A percentile compares a stretch with the other conserved stretches of the same genome.
These are phyloP conservation scores for Trifolium pratense DNA, from an alignment of 306 rosid genomes.

Conservation along the genomic window DNA sequence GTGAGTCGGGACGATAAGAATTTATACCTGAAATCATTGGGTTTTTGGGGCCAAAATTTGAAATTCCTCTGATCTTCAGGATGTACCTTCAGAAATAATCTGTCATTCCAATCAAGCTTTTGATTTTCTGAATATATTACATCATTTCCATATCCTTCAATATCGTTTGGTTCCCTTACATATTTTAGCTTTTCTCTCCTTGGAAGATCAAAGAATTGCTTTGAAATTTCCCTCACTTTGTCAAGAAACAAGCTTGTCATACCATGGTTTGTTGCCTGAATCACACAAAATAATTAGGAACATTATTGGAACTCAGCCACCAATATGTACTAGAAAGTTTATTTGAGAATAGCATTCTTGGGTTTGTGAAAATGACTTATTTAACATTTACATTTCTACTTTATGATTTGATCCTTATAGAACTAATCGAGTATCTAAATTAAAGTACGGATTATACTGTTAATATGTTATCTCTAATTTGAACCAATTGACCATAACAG, in stretches of 20 bases:
- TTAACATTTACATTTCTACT: no score
- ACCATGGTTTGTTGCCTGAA: constrained; percentile 59
- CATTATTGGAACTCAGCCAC: neutral
- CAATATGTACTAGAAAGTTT: no score
- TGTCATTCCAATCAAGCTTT: constrained; percentile 77
- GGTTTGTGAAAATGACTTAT: no score
- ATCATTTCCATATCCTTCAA: constrained; percentile 73
- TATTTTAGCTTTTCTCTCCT: constrained; percentile 56
- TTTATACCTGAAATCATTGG: constrained; percentile 58
- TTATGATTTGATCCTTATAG: no score
- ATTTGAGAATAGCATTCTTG: no score
- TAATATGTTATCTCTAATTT: no score
- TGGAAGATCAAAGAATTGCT: constrained; percentile 55
- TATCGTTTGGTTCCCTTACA: constrained; percentile 35
- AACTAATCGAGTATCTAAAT: no score
- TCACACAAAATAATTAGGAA: neutral
- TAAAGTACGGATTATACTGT: no score
- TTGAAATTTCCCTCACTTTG: constrained; percentile 43
- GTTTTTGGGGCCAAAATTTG: constrained; percentile 64
- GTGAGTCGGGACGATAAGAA: neutral
- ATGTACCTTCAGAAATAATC: constrained; percentile 53
- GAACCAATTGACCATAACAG: no score
- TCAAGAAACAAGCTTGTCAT: constrained; percentile 42
- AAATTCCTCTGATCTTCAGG: constrained; percentile 63
- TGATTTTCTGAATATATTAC: constrained; percentile 47